Percentiles rank a stretch among this genome's conserved stretches.
Conservation (phyloP, 164 flowering plant species). For the Litsea cubeba region DNA sequence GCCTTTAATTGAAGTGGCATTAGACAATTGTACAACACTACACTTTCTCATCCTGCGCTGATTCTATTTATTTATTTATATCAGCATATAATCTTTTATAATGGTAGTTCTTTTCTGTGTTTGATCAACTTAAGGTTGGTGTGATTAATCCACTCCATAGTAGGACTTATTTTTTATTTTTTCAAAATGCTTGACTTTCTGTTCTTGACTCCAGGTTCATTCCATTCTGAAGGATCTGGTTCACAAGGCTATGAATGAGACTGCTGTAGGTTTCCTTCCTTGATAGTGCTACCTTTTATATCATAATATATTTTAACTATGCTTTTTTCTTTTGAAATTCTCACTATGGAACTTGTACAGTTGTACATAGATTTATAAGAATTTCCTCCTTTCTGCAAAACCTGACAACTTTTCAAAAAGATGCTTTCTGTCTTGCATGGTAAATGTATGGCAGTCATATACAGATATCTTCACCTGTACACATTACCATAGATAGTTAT, state of each 20-base stretch:
- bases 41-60: no score
- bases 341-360: background rate
- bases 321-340: background rate
- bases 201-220: conserved; percentile 54
- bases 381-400: no score
- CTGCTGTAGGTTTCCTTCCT: conserved; percentile 38
- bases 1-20: no score
- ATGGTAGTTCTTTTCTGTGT: background rate
- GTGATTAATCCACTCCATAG: background rate
- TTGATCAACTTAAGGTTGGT: background rate
- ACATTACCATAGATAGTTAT: background rate
- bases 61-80: no score
- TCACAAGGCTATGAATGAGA: conserved; percentile 71
- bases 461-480: background rate
- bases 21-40: no score
- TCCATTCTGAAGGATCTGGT: conserved; percentile 66
- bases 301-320: background rate
- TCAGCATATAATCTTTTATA: background rate
- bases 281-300: background rate
- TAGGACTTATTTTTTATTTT: background rate
- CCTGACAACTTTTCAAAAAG: background rate
- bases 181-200: background rate
- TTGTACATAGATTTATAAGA: background rate
- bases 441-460: background rate
- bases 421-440: background rate